Conservation (phyloP, 441 rosid genomes). For the Syzygium malaccense region DNA sequence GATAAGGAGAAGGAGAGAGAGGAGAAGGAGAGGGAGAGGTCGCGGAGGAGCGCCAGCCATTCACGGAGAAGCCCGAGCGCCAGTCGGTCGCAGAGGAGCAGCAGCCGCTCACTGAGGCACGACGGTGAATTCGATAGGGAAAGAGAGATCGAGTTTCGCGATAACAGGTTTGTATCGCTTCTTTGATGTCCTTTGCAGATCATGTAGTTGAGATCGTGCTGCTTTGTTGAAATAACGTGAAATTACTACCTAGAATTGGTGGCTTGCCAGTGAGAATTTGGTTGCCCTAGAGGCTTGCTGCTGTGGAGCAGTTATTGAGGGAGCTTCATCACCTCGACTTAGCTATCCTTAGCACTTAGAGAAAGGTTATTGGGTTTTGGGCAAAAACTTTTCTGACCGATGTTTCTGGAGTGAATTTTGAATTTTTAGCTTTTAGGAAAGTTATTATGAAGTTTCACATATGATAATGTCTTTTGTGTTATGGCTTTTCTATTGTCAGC, state of each 20-base stretch:
- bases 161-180: slow-evolving; percentile 40
- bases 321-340: not conserved
- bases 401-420: not conserved
- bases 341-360: not conserved
- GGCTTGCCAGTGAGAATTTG: not conserved
- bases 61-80: slow-evolving; percentile 24
- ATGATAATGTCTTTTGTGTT: not conserved
- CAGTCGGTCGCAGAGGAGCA: slow-evolving; percentile 22
- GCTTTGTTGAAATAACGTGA: not conserved
- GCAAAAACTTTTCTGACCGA: not conserved
- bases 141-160: slow-evolving; percentile 35
- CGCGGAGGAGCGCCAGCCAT: slow-evolving; percentile 41
- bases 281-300: not conserved
- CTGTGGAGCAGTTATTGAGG: not conserved
- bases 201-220: not conserved
- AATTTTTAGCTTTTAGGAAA: not conserved
- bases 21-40: not conserved
- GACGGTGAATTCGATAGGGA: slow-evolving; percentile 18
- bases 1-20: not conserved
- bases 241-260: not conserved
- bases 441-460: not conserved
- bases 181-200: not conserved
- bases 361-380: not conserved
- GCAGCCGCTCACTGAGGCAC: slow-evolving; percentile 48
- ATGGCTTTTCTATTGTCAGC: not conserved